Evolutionary conservation across 2,329 filamentous ascomycete genomes (phyloP), one percentile per base, ranked within the genome.

Genomic region (Xylaria digitata): DNA sequence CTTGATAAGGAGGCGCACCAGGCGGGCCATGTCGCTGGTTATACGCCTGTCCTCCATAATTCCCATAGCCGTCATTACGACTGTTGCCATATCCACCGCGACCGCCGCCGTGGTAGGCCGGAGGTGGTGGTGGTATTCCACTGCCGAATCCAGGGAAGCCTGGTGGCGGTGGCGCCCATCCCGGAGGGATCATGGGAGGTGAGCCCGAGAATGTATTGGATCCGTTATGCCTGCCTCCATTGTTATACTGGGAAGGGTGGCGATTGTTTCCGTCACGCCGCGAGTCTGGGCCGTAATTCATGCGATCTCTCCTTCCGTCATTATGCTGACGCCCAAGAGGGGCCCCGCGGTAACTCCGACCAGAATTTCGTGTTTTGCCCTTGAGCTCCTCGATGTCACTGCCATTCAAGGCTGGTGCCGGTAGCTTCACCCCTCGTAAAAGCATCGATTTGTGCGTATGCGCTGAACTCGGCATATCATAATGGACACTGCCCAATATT

Each of bases 381-480:
- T 89, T 88, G 49, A 94, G 86, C 7, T 87, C 85, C 70, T 94
- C 90, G 61, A 95, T 88, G 75, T 97, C 94, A 65, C 86, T 87
- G 40, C 87, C 85, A 64, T 92, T 91, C 0, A 99, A 86, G 9
- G 89, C 90, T 1, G 92, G 88, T 1, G 85, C 81, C 4, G 92
- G 88, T 63, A 94, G 85, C 73, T 90, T 89, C 45, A 94, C 89
- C 13, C 96, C 96, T 2, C 93, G 90, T 42, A 99, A 85, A 15
- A 99, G 86, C 92, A 97, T 96, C 6, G 94, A 97, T 78, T 97
- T 97, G 81, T 99, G 96, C 4, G 88, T 83, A 73, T 92, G 87
- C 9, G 83, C 84, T 19, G 88, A 88, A 46, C 86, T 84, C 0
- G 95, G 94, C 80, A 97, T 91, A 50, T 93, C 89, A 77, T 96